Base-by-base conservation (phyloP, 352 stramenopile genomes). In the Phytopythium mirpurense region DNA sequence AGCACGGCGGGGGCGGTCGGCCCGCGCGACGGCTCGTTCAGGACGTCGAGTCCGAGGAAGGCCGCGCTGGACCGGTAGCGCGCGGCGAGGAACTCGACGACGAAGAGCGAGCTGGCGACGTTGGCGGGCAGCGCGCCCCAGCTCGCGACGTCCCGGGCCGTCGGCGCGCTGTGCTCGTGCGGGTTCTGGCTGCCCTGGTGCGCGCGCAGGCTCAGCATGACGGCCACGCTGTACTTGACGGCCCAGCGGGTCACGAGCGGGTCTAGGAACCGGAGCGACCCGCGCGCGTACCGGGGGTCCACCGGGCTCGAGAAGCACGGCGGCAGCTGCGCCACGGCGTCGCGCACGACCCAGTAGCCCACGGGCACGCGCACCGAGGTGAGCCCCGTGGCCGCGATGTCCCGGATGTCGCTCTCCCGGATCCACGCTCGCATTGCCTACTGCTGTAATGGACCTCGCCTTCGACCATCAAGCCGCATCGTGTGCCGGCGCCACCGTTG, bases 131-230 rank as follows among this genome's bases (percentile, higher is more conserved):
- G 62, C 0, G 59, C 35, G 26, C 57, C 62, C 77, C 77, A 88
- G 10, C 45, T 18, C 0, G 51, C 37, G 1, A 26, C 32, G 0
- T 54, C 35, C 18, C 62, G 45, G 0, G 54, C 53, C 2, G 53
- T 18, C 38, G 69, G 70, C 3, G 67, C 51, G 27, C 68, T 86
- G 44, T 83, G 70, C 47, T 83, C 74, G 55, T 63, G 67, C 12
- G 73, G 72, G 27, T 88, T 88, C 57, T 88, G 74, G 3, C 72
- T 84, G 9, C 73, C 71, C 19, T 71, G 57, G 41, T 83, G 71
- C 2, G 71, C 59, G 51, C 85, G 76, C 14, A 85, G 62, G 43
- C 73, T 84, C 15, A 86, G 51, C 49, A 84, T 65, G 12, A 87
- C 76, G 2, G 76, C 62, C 8, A 85, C 7, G 36, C 85, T 79